Evolutionary conservation across 2,329 filamentous ascomycete species (phyloP).

Genomic region (Xylaria sp.): DNA sequence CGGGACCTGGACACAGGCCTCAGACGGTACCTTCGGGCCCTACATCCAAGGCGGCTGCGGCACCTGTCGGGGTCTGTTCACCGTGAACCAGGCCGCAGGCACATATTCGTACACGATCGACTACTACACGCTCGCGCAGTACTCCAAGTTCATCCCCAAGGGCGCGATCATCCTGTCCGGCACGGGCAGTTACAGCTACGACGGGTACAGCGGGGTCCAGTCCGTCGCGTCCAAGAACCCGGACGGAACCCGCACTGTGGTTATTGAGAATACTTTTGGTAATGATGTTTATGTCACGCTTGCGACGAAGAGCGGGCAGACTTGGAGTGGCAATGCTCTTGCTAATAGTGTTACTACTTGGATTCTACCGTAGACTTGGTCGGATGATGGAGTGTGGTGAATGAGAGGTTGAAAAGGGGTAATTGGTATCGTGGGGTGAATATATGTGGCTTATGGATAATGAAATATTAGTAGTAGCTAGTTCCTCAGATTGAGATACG

Average conservation of each 20-base stretch:
- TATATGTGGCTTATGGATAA: not conserved
- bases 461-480: not conserved
- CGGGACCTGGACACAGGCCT: constrained; percentile 49
- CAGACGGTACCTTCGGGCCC: constrained; percentile 55
- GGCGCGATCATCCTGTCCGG: constrained; percentile 56
- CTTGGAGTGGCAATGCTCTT: constrained; percentile 53
- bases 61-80: constrained; percentile 63
- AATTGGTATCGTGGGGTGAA: not conserved
- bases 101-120: constrained; percentile 59
- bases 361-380: constrained; percentile 56
- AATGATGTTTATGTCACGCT: constrained; percentile 57
- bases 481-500: not conserved
- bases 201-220: constrained; percentile 53
- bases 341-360: constrained; percentile 53
- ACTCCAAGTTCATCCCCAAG: constrained; percentile 58
- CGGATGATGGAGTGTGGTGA: not conserved
- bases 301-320: constrained; percentile 48
- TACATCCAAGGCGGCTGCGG: constrained; percentile 54
- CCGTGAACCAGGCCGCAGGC: constrained; percentile 59
- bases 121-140: constrained; percentile 66
- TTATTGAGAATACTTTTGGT: constrained; percentile 58
- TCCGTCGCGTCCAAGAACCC: constrained; percentile 59
- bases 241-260: constrained; percentile 56
- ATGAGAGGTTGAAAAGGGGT: not conserved
- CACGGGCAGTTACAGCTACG: constrained; percentile 57